Evolutionary conservation across 768 basidiomycete species (phyloP).

Genomic region (Serendipita indica): DNA sequence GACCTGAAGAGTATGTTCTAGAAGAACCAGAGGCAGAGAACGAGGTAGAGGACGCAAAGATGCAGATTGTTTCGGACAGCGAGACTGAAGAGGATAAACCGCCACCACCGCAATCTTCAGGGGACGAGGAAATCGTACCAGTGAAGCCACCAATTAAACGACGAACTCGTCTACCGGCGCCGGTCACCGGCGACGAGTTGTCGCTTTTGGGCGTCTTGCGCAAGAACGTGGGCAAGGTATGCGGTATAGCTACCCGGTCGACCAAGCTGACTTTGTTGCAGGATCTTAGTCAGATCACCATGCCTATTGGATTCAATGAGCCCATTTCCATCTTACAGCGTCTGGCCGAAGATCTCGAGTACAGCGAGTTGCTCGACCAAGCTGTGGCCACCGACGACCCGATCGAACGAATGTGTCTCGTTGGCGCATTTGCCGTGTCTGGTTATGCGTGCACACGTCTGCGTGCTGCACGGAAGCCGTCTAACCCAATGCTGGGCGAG

Average conservation of each 20-base stretch:
- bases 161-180: conserved; percentile 15
- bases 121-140: neutral
- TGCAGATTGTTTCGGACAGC: conserved; percentile 2
- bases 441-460: conserved; percentile 68
- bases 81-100: conserved; percentile 22
- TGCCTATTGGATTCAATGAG: conserved; percentile 87
- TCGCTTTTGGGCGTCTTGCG: conserved; percentile 70
- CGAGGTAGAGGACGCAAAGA: conserved; percentile 26
- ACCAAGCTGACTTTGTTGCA: conserved; percentile 19
- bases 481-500: conserved; percentile 80
- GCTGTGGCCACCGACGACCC: conserved; percentile 45
- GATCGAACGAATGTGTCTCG: conserved; percentile 52
- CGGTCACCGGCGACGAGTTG: conserved; percentile 47
- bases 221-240: conserved; percentile 78
- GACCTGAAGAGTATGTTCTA: conserved; percentile 56
- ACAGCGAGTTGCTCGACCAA: conserved; percentile 49
- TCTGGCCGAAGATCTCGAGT: conserved; percentile 69
- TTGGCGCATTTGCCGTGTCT: conserved; percentile 77
- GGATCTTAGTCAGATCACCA: conserved; percentile 69
- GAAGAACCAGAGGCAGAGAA: conserved; percentile 43
- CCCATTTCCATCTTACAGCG: conserved; percentile 71
- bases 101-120: conserved; percentile 41
- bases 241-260: conserved; percentile 13
- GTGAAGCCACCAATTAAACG: conserved; percentile 6
- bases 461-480: conserved; percentile 73